These are phyloP conservation scores for Pleurotus salmoneostramineus DNA, from an alignment of 768 basidiomycete species.

Conservation along the genomic window DNA sequence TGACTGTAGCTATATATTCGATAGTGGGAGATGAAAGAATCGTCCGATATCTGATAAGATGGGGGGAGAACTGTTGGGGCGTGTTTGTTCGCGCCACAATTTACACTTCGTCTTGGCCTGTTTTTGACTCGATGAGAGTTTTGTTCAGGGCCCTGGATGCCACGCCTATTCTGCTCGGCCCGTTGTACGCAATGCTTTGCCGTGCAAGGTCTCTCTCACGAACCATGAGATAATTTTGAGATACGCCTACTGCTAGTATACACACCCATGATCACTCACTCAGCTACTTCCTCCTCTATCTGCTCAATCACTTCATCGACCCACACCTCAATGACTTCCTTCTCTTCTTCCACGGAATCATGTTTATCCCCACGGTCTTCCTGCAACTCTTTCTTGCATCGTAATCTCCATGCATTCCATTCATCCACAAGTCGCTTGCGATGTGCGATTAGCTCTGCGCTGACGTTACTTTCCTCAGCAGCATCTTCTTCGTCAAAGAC, in stretches of 20 bases:
- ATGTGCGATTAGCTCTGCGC: conserved; percentile 87
- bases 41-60: conserved; percentile 9
- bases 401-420: conserved; percentile 95
- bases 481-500: conserved; percentile 97
- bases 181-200: not conserved
- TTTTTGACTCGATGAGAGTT: not conserved
- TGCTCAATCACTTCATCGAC: conserved; percentile 92
- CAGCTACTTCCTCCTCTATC: conserved; percentile 75
- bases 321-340: conserved; percentile 93
- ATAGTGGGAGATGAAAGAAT: conserved; percentile 7
- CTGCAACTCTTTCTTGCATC: conserved; percentile 58
- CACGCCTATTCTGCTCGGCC: not conserved
- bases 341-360: conserved; percentile 40
- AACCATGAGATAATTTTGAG: not conserved
- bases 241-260: no score
- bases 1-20: conserved; percentile 1
- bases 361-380: conserved; percentile 45
- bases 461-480: conserved; percentile 90
- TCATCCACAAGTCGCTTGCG: conserved; percentile 93
- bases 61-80: not conserved
- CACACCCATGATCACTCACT: conserved; percentile 16
- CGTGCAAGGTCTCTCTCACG: conserved; percentile 1
- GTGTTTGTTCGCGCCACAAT: not conserved
- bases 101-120: conserved; percentile 1
- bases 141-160: not conserved